Evolutionary conservation across 1,284 basidiomycete genomes (phyloP).

Genomic region (Mycena sp.): DNA sequence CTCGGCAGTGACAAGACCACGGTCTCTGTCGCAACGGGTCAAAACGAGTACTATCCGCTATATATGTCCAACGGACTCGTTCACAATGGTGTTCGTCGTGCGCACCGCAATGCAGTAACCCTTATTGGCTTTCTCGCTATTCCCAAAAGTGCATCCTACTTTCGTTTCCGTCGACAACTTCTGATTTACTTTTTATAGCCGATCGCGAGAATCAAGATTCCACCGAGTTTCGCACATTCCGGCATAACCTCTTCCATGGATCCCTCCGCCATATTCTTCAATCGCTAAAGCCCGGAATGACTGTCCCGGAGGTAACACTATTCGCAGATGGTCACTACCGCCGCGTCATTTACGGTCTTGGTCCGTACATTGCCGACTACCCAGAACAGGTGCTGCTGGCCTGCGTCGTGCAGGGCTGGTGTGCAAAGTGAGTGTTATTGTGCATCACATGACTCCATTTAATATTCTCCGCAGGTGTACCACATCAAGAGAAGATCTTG

Average conservation of each 20-base stretch:
- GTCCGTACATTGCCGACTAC: slow-evolving; percentile 36
- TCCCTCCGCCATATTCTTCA: slow-evolving; percentile 26
- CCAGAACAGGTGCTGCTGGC: slow-evolving; percentile 33
- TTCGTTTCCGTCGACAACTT: slow-evolving; percentile 2
- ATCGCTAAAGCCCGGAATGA: slow-evolving; percentile 25
- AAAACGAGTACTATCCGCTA: slow-evolving; percentile 35
- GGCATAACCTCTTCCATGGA: slow-evolving; percentile 29
- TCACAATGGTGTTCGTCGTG: slow-evolving; percentile 21
- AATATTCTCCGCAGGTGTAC: slow-evolving; percentile 16
- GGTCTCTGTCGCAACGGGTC: slow-evolving; percentile 46
- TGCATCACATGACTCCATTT: neutral
- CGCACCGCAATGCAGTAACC: slow-evolving; percentile 37
- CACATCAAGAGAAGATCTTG: slow-evolving; percentile 15
- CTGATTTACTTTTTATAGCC: slow-evolving; percentile 29
- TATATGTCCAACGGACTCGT: slow-evolving; percentile 37
- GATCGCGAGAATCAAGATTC: neutral
- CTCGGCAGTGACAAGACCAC: slow-evolving; percentile 49
- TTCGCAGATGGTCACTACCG: slow-evolving; percentile 35
- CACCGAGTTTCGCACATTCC: slow-evolving; percentile 25
- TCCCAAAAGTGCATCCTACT: slow-evolving; percentile 44
- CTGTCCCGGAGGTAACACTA: slow-evolving; percentile 17
- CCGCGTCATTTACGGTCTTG: neutral
- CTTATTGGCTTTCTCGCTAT: slow-evolving; percentile 44
- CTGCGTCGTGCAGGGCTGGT: slow-evolving; percentile 31
- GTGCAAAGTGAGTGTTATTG: no score